Base-by-base conservation (phyloP, 805 yeast species). In the Starmerella bacillaris region DNA sequence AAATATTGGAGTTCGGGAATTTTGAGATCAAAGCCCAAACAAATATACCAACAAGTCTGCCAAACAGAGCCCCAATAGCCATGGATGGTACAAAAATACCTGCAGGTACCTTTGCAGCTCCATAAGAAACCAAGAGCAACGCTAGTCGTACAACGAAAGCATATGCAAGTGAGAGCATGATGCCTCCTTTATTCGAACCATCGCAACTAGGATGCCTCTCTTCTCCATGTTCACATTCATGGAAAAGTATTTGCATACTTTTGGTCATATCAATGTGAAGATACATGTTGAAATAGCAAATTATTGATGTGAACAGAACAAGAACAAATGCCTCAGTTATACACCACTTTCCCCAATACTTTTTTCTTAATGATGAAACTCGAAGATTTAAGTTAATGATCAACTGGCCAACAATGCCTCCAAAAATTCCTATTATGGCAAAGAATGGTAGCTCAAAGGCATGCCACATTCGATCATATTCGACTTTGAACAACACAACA, bases 61-160 rank as follows among this genome's bases (percentile, higher is more conserved):
- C 96, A 60, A 86, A 84, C 0, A 92, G 73, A 0, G 95, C 94
- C 17, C 96, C 96, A 3, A 84, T 79, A 0, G 95, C 94, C 92
- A 84, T 78, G 1, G 94, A 82, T 3, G 96, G 96, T 15, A 84
- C 94, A 58, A 84, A 84, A 5, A 84, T 83, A 17, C 96, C 96
- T 4, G 94, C 92, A 0, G 96, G 96, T 0, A 86, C 84, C 55
- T 77, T 82, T 42, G 83, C 74, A 1, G 44, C 48, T 2, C 94
- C 94, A 53, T 92, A 89, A 0, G 96, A 77, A 12, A 89, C 63
- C 19, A 83, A 68, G 19, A 89, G 79, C 33, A 89, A 63, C 0
- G 65, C 43, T 59, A 74, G 70, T 37, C 98, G 63, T 4, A 80
- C 57, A 0, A 72, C 43, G 0, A 94, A 77, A 0, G 95, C 95